Conservation (phyloP, 306 rosid species). For the Inga oerstediana region DNA sequence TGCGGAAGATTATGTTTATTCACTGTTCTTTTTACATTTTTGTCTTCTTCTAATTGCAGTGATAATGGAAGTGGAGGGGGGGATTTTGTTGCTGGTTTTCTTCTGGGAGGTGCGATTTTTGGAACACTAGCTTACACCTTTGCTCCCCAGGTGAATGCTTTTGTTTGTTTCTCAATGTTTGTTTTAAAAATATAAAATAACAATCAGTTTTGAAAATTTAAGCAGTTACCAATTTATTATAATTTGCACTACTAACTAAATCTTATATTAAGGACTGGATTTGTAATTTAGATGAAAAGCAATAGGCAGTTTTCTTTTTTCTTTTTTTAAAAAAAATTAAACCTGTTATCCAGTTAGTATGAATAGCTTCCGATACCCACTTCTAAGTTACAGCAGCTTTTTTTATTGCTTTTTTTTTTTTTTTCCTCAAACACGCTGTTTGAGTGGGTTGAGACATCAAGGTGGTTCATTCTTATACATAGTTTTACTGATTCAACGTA, state of each 20-base stretch:
- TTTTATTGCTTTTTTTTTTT: not conserved
- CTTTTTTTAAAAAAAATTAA: no score
- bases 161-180: constrained; percentile 12
- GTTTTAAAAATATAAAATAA: not conserved
- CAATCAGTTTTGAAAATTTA: no score
- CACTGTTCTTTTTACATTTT: constrained; percentile 10
- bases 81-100: constrained; percentile 85
- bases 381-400: not conserved
- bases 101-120: constrained; percentile 86
- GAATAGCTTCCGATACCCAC: not conserved
- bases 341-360: not conserved
- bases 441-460: not conserved
- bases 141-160: constrained; percentile 89
- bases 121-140: constrained; percentile 84
- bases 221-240: no score
- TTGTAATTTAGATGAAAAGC: not conserved
- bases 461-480: not conserved
- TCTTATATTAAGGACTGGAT: not conserved
- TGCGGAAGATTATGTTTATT: constrained; percentile 23
- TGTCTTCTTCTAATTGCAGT: constrained; percentile 47
- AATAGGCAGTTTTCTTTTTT: not conserved
- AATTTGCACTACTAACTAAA: no score
- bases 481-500: not conserved
- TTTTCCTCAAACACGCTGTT: not conserved
- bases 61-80: constrained; percentile 73